Evolutionary conservation across 1,284 basidiomycete genomes (phyloP).

Genomic region (Uromyces viciae-fabae): DNA sequence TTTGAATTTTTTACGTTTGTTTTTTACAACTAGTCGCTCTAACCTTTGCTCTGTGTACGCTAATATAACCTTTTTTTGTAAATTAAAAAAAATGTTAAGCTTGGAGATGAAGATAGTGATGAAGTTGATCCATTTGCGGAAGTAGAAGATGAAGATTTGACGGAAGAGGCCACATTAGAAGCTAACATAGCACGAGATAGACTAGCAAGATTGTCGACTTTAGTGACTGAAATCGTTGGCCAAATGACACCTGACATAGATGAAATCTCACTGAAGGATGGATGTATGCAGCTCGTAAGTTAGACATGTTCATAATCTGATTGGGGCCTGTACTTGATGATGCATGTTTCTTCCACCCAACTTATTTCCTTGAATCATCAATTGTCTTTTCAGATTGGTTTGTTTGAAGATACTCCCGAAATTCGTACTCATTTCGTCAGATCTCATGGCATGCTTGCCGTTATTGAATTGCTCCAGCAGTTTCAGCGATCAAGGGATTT

Average conservation of each 20-base stretch:
- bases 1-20: neutral
- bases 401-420: slow-evolving; percentile 78
- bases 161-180: slow-evolving; percentile 62
- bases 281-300: slow-evolving; percentile 79
- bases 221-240: slow-evolving; percentile 78
- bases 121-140: slow-evolving; percentile 93
- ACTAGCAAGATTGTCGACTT: slow-evolving; percentile 74
- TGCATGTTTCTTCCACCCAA: slow-evolving; percentile 6
- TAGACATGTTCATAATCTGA: neutral
- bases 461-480: slow-evolving; percentile 82
- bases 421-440: slow-evolving; percentile 83
- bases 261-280: slow-evolving; percentile 72
- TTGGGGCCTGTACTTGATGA: neutral
- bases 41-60: too few species aligned
- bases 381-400: slow-evolving; percentile 61
- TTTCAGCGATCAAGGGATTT: slow-evolving; percentile 72
- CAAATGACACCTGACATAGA: slow-evolving; percentile 73
- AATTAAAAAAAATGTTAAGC: too few species aligned
- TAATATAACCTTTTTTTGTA: too few species aligned
- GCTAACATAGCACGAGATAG: slow-evolving; percentile 84
- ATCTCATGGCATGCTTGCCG: slow-evolving; percentile 88
- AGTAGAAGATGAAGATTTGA: slow-evolving; percentile 57
- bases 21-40: neutral
- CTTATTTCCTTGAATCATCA: neutral
- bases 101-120: slow-evolving; percentile 73